Evolutionary conservation across 805 yeast genomes (phyloP).

Genomic region (Millerozyma miso): DNA sequence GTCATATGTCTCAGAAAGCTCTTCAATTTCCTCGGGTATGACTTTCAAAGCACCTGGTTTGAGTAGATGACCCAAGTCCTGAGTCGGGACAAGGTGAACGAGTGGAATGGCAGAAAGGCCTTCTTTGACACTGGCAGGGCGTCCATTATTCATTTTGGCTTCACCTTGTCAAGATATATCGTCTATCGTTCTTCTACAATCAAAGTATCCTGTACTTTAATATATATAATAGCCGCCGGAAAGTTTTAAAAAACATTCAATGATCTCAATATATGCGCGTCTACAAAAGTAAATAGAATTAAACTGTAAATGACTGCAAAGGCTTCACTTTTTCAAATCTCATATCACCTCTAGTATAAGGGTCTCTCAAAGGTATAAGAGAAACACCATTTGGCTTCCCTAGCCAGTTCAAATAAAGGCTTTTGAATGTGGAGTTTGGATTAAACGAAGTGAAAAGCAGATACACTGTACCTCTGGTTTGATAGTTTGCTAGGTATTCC

Average conservation of each 20-base stretch:
- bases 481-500: conserved; percentile 52
- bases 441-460: conserved; percentile 31
- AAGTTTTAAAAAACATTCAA: background rate
- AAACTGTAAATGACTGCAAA: conserved; percentile 9
- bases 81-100: conserved; percentile 26
- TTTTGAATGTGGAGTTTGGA: conserved; percentile 18
- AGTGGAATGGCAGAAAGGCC: conserved; percentile 24
- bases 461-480: conserved; percentile 15
- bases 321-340: conserved; percentile 23
- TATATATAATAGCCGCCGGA: background rate
- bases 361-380: conserved; percentile 14
- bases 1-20: conserved; percentile 3
- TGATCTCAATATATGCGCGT: conserved; percentile 1
- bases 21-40: conserved; percentile 5
- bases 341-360: conserved; percentile 19
- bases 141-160: background rate
- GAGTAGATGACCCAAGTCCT: conserved; percentile 16
- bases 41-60: conserved; percentile 9
- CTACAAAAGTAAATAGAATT: background rate
- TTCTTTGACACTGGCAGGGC: conserved; percentile 17
- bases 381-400: conserved; percentile 27
- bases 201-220: background rate
- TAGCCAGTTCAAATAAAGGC: conserved; percentile 35
- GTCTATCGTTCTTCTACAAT: background rate
- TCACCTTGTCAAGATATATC: background rate